Base-by-base conservation (phyloP, 345 rosid species). In the Eucalyptus polyanthemos region DNA sequence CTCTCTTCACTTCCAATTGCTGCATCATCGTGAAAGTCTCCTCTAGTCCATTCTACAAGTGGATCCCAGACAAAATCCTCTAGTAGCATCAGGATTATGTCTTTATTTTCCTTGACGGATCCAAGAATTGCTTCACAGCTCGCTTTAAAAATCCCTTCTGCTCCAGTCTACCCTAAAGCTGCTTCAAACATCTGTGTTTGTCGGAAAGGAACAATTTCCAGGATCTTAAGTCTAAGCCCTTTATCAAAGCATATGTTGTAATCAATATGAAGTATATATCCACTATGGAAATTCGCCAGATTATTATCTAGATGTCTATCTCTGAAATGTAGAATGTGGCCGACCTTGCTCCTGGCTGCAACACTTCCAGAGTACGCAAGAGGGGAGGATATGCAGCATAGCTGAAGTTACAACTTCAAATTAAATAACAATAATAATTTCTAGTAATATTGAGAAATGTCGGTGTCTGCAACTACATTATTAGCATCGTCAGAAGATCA, bases 41-140 rank as follows among this genome's bases (percentile, higher is more conserved):
- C 99, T 87, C 98, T 93, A 76, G 98, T 96, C 99, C 99, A 97
- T 93, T 97, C 99, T 89, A 97, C 94, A 87, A 97, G 96, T 88
- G 99, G 99, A 93, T 97, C 98, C 98, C 98, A 97, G 88, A 96
- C 95, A 92, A 97, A 97, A 56, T 95, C 99, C 92, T 97, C 98
- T 87, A 97, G 93, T 89, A 97, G 91, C 99, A 97, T 95, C 92
- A 97, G 91, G 87, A 96, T 90, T 88, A 94, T 88, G 91, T 97
- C 98, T 92, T 95, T 96, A 93, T 95, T 96, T 90, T 96, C 92
- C 95, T 97, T 95, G 88, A 97, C 85, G 89, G 95, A 94, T 88
- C 94, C 92, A 87, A 97, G 81, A 89, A 95, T 96, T 80, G 98
- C 97, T 94, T 96, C 99, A 91, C 98, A 97, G 88, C 94, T 95